These are phyloP conservation scores for Aspergillus kassunensis DNA, from an alignment of 495 filamentous ascomycete genomes.

Conservation along the genomic window DNA sequence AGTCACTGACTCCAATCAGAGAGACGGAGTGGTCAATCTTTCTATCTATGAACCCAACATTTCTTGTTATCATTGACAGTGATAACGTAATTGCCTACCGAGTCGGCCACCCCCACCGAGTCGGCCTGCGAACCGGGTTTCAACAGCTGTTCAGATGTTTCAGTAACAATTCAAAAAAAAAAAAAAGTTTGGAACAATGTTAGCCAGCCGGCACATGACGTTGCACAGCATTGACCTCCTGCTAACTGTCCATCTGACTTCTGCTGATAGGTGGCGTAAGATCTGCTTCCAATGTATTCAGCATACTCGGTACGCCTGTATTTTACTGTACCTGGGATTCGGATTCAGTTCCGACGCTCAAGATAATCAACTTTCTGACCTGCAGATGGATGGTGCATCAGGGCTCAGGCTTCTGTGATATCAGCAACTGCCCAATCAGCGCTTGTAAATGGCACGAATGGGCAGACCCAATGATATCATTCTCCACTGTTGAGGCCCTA, in stretches of 20 bases:
- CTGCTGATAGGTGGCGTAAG: conserved; percentile 1
- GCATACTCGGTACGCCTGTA: not conserved
- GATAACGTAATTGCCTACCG: no score
- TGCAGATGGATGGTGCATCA: not conserved
- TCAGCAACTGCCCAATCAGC: not conserved
- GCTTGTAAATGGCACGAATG: not conserved
- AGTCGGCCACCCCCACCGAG: no score
- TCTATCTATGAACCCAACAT: no score
- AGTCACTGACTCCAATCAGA: no score
- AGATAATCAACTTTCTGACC: not conserved
- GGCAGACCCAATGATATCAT: not conserved
- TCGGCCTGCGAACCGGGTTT: no score
- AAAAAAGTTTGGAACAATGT: not conserved
- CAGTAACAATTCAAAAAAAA: not conserved
- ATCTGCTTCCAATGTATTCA: not conserved
- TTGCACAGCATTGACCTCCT: conserved; percentile 1
- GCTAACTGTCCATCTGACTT: not conserved
- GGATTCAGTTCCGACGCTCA: not conserved
- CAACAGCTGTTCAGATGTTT: no score
- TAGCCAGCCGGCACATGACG: conserved; percentile 1
- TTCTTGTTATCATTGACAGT: no score
- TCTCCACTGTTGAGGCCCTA: not conserved
- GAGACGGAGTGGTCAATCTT: no score
- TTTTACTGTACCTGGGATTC: not conserved
- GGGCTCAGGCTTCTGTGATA: not conserved